phyloP scores from a whole-genome alignment of 371 early-diverging fungal species.

The Smittium mucronatum region DNA sequence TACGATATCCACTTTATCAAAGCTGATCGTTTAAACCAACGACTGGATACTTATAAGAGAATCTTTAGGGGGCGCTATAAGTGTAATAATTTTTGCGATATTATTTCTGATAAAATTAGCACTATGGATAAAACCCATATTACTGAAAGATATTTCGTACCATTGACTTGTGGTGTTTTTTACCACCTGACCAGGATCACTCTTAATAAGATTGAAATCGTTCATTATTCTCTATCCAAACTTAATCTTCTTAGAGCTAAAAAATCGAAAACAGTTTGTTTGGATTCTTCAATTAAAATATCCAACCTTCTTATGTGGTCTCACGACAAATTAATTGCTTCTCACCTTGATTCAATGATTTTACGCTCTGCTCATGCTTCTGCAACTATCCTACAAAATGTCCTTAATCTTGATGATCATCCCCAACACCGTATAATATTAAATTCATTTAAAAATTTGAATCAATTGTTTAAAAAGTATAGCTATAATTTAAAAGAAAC shows the following conservation, averaged over 20 bases:
- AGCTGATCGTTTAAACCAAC: too few species aligned
- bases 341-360: background rate
- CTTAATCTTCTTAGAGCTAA: background rate
- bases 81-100: too few species aligned
- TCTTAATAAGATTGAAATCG: background rate
- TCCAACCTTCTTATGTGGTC: background rate
- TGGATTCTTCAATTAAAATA: background rate
- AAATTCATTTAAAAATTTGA: background rate
- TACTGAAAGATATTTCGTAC: background rate
- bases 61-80: too few species aligned
- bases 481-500: background rate
- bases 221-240: background rate
- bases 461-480: background rate
- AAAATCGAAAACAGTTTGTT: background rate
- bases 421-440: background rate
- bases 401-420: background rate
- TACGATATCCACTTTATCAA: too few species aligned
- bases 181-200: background rate
- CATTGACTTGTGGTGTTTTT: background rate
- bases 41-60: too few species aligned
- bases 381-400: background rate
- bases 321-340: background rate
- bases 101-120: too few species aligned
- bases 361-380: background rate
- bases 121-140: background rate